Percentiles rank a stretch among this genome's conserved stretches.
phyloP scores from a whole-genome alignment of 2,329 filamentous ascomycete species.

The Zarea fungicola region DNA sequence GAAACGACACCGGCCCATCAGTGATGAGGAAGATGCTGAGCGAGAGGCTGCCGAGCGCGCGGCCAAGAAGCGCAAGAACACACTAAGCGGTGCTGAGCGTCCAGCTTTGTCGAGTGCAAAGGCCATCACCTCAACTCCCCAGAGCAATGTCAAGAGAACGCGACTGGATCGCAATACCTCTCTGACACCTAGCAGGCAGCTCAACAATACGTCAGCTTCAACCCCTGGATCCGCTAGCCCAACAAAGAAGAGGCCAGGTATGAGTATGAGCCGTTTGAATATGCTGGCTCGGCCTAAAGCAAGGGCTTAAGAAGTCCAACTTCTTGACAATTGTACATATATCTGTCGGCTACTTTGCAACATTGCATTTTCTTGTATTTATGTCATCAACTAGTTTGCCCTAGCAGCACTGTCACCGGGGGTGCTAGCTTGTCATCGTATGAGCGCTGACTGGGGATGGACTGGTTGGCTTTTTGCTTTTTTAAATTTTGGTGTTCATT shows the following conservation, averaged over 20 bases:
- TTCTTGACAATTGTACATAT: constrained; percentile 1
- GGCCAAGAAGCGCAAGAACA: constrained; percentile 54
- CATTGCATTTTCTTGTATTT: constrained; percentile 2
- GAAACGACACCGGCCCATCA: constrained; percentile 56
- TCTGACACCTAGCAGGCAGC: constrained; percentile 18
- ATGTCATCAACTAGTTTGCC: not conserved
- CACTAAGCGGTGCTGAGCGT: constrained; percentile 41
- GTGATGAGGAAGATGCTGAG: constrained; percentile 52
- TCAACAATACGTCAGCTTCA: constrained; percentile 16
- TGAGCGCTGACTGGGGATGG: not conserved
- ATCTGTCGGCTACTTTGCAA: constrained; percentile 4
- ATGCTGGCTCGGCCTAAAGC: constrained; percentile 58
- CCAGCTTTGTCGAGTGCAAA: constrained; percentile 49
- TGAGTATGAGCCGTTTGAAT: constrained; percentile 56
- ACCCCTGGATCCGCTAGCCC: constrained; percentile 34
- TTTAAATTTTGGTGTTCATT: not conserved
- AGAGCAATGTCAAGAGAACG: constrained; percentile 31
- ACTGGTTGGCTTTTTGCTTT: not conserved
- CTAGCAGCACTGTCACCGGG: not conserved
- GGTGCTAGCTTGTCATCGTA: not conserved
- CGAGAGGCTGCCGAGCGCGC: constrained; percentile 43
- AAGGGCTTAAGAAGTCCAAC: constrained; percentile 34
- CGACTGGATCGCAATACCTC: constrained; percentile 22
- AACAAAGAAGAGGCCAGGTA: constrained; percentile 45
- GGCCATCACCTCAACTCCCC: constrained; percentile 33